Percentiles rank a stretch among this genome's conserved stretches.
phyloP scores from a whole-genome alignment of 495 filamentous ascomycete genomes.

The Penicillium bovifimosum region DNA sequence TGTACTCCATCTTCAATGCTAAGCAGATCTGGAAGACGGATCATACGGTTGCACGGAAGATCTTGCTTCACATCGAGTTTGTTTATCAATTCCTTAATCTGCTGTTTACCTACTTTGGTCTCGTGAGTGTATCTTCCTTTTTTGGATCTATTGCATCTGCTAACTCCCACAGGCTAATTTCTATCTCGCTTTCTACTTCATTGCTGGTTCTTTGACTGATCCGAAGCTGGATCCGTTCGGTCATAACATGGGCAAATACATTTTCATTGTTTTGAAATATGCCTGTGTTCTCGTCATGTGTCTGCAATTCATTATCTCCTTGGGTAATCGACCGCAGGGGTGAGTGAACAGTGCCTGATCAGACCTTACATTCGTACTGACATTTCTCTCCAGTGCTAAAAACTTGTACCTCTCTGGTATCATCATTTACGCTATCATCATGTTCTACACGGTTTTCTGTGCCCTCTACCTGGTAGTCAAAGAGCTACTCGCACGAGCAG shows the following conservation, averaged over 20 bases:
- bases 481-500: constrained; percentile 57
- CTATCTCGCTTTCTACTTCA: constrained; percentile 98
- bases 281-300: constrained; percentile 80
- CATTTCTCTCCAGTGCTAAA: constrained; percentile 52
- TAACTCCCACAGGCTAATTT: constrained; percentile 69
- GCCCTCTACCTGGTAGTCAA: constrained; percentile 77
- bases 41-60: constrained; percentile 82
- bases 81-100: constrained; percentile 89
- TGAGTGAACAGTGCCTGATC: constrained; percentile 22
- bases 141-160: background rate
- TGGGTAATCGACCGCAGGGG: constrained; percentile 97
- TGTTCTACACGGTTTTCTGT: constrained; percentile 92
- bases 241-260: constrained; percentile 70
- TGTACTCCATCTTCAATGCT: constrained; percentile 95
- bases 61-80: constrained; percentile 92
- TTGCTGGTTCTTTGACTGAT: constrained; percentile 89
- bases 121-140: constrained; percentile 41
- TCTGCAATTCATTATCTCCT: constrained; percentile 95
- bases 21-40: constrained; percentile 91
- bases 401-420: constrained; percentile 85
- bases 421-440: constrained; percentile 84
- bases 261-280: constrained; percentile 85
- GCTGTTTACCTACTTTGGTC: constrained; percentile 94
- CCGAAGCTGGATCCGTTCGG: constrained; percentile 81
- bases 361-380: constrained; percentile 1